phyloP scores from a whole-genome alignment of 108 stramenopile species.

The Schizochytrium sp. region DNA sequence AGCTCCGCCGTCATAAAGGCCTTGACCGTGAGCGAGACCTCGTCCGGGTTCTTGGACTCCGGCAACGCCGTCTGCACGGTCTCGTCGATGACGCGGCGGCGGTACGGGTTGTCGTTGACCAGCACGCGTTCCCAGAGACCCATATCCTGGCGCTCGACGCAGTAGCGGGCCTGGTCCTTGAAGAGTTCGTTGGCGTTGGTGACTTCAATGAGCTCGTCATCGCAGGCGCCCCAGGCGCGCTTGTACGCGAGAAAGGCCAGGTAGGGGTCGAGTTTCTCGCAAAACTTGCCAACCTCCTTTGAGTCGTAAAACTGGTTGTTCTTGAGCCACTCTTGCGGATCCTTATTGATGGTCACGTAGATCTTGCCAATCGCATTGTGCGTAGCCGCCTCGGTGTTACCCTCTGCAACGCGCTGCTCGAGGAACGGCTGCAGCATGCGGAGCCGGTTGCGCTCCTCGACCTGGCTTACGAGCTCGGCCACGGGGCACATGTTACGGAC shows the following conservation, averaged over 20 bases:
- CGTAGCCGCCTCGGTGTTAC: constrained; percentile 95
- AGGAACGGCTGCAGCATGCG: constrained; percentile 95
- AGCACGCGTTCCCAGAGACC: constrained; percentile 96
- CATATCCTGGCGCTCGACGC: constrained; percentile 93
- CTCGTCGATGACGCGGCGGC: constrained; percentile 95
- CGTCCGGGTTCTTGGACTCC: constrained; percentile 92
- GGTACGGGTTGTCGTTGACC: constrained; percentile 49
- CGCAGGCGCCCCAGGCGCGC: constrained; percentile 87
- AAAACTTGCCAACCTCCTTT: constrained; percentile 92
- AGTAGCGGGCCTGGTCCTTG: constrained; percentile 96
- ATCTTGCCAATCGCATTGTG: constrained; percentile 99
- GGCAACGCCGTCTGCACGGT: constrained; percentile 99
- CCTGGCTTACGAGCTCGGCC: constrained; percentile 95
- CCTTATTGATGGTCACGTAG: constrained; percentile 97
- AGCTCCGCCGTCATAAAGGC: constrained; percentile 99
- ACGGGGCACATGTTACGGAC: constrained; percentile 90
- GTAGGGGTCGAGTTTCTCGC: constrained; percentile 97
- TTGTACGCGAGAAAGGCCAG: constrained; percentile 98
- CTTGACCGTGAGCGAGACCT: constrained; percentile 98
- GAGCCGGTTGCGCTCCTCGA: constrained; percentile 86
- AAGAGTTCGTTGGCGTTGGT: constrained; percentile 90
- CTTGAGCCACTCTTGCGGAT: constrained; percentile 89
- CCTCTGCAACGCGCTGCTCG: constrained; percentile 96
- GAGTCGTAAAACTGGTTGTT: constrained; percentile 99
- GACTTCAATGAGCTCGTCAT: constrained; percentile 92